A percentile compares a stretch with the other conserved stretches of the same genome.
Evolutionary conservation across 73 alveolate species (phyloP).

Genomic region (Tetrahymena malaccensis): DNA sequence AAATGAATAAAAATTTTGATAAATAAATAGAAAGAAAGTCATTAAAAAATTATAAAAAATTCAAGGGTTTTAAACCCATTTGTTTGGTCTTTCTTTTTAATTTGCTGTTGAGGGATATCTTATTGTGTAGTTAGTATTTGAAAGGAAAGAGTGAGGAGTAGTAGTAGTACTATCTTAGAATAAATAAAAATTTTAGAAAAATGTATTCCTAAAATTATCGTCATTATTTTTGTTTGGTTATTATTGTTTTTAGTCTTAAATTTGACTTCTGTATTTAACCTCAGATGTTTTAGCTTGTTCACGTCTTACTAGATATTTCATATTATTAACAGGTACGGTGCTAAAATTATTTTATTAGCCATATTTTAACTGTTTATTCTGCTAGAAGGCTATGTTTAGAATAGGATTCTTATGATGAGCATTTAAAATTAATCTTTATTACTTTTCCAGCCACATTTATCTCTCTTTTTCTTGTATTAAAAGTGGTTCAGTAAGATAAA

Average conservation of each 20-base stretch:
- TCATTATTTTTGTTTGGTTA: neutral
- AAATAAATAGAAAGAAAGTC: neutral
- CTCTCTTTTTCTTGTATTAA: neutral
- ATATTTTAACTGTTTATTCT: neutral
- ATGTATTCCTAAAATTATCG: neutral
- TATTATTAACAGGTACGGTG: neutral
- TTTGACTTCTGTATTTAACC: neutral
- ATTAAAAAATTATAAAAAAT: neutral
- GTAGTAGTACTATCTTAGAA: neutral
- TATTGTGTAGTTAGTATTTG: neutral
- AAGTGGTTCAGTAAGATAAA: neutral
- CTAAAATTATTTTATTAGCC: neutral
- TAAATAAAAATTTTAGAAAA: neutral
- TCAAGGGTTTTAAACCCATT: neutral
- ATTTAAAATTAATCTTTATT: neutral
- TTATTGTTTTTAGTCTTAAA: neutral
- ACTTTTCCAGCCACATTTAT: neutral
- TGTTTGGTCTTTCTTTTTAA: neutral
- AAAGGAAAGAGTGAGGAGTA: neutral
- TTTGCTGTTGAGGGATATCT: neutral
- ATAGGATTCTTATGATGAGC: neutral
- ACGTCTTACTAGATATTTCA: neutral
- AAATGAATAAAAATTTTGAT: neutral
- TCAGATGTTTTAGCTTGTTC: neutral
- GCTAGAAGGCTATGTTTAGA: neutral